These are phyloP conservation scores for Botrytis aclada DNA, from an alignment of 2,329 filamentous ascomycete genomes.

Conservation along the genomic window DNA sequence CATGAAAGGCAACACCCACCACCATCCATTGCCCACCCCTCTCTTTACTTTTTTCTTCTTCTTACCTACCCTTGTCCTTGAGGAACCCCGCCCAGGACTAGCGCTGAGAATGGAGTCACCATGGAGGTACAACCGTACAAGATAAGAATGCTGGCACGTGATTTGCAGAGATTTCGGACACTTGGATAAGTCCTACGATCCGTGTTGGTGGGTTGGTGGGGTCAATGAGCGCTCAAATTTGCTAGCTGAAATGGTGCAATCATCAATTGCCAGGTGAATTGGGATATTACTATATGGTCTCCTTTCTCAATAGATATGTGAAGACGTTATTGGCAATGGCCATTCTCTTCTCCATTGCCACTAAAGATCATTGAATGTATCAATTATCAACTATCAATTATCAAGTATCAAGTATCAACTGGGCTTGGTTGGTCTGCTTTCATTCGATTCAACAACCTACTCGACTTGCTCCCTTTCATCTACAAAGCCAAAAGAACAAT, in stretches of 20 bases:
- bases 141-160: background rate
- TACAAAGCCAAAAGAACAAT: background rate
- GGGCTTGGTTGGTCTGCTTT: background rate
- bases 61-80: background rate
- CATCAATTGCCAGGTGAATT: background rate
- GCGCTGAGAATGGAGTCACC: background rate
- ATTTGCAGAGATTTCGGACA: conserved; percentile 14
- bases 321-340: background rate
- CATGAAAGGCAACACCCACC: background rate
- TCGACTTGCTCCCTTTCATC: background rate
- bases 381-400: background rate
- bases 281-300: too few species aligned
- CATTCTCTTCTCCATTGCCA: background rate
- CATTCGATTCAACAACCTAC: background rate
- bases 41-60: background rate
- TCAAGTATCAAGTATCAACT: too few species aligned
- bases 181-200: fast-evolving
- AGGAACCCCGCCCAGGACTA: conserved; percentile 17
- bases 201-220: conserved; percentile 3
- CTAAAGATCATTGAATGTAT: background rate
- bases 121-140: background rate
- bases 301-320: background rate
- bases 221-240: background rate
- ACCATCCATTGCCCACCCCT: background rate
- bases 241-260: background rate